These are phyloP conservation scores for Citrullus mucosospermus DNA, from an alignment of 306 rosid species.

Conservation along the genomic window DNA sequence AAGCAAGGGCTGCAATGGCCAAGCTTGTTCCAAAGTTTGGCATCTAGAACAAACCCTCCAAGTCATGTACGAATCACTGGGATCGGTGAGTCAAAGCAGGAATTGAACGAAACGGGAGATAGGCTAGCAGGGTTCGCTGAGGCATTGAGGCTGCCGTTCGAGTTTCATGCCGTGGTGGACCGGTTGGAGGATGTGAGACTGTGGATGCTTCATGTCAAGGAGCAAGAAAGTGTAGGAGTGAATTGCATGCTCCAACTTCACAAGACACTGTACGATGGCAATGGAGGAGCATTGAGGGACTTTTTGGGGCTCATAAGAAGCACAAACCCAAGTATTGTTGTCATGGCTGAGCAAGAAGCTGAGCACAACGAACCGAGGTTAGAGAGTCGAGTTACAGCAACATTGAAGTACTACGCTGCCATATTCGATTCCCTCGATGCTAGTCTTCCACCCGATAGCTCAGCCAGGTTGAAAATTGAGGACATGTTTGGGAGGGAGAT, in stretches of 20 bases:
- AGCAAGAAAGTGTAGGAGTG: conserved; percentile 71
- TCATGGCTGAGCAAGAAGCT: conserved; percentile 81
- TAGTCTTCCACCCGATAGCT: conserved; percentile 48
- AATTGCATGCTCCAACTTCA: conserved; percentile 80
- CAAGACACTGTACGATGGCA: conserved; percentile 55
- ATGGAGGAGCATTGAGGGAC: conserved; percentile 62
- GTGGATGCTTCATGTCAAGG: conserved; percentile 99
- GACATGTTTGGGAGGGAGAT: conserved; percentile 75
- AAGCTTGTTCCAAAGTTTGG: conserved; percentile 81
- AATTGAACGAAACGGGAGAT: conserved; percentile 83
- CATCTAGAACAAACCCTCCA: conserved; percentile 72
- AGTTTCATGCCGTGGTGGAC: conserved; percentile 91
- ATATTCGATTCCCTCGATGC: conserved; percentile 59
- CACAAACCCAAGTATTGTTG: conserved; percentile 50
- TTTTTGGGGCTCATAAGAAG: conserved; percentile 75
- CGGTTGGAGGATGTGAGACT: conserved; percentile 92
- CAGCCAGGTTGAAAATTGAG: conserved; percentile 49
- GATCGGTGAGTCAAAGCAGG: conserved; percentile 85
- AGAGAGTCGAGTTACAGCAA: conserved; percentile 54
- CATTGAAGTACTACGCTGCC: conserved; percentile 62
- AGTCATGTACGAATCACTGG: conserved; percentile 86
- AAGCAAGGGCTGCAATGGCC: conserved; percentile 98
- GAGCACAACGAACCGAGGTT: conserved; percentile 52
- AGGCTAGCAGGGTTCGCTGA: conserved; percentile 77
- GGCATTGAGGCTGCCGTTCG: conserved; percentile 71